Percentiles rank a stretch among this genome's conserved stretches.
Evolutionary conservation across 2,329 filamentous ascomycete species (phyloP).

Genomic region (Alternaria sp.): DNA sequence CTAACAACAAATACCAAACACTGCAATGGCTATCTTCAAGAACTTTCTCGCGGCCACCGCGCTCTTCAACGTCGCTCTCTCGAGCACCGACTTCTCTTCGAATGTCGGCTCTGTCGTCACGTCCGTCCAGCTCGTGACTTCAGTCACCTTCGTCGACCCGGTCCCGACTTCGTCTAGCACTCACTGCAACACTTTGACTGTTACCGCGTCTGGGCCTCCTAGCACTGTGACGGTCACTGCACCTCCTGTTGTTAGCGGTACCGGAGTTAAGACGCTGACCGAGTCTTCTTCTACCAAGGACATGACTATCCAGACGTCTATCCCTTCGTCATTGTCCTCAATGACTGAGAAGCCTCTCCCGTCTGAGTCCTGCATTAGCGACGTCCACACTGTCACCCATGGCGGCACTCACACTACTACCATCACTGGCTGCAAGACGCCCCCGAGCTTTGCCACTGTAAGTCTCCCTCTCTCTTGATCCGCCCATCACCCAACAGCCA

Average conservation of each 20-base stretch:
- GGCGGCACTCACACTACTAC: not conserved
- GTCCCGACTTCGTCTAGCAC: not conserved
- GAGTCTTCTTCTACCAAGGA: not conserved
- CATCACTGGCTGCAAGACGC: not conserved
- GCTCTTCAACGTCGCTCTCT: conserved; percentile 8
- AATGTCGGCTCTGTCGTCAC: not conserved
- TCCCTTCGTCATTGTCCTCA: not conserved
- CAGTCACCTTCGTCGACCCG: not conserved
- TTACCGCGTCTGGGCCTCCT: not conserved
- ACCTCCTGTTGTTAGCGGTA: not conserved
- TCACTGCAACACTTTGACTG: not conserved
- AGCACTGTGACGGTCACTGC: conserved; percentile 1
- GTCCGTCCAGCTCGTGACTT: conserved; percentile 5
- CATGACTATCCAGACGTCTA: not conserved
- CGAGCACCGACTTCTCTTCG: conserved; percentile 7
- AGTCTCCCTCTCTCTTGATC: not conserved
- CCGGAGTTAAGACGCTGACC: not conserved
- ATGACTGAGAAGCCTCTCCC: not conserved
- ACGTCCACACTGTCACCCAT: not conserved
- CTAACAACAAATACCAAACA: not conserved
- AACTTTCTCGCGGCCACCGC: conserved; percentile 2
- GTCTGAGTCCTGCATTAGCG: not conserved
- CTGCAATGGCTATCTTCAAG: conserved; percentile 12
- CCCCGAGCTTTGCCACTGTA: not conserved
- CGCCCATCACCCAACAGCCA: not conserved